A percentile compares a stretch with the other conserved stretches of the same genome.
Evolutionary conservation across 2,329 filamentous ascomycete species (phyloP).

Genomic region (Thielaviopsis ethacetica): DNA sequence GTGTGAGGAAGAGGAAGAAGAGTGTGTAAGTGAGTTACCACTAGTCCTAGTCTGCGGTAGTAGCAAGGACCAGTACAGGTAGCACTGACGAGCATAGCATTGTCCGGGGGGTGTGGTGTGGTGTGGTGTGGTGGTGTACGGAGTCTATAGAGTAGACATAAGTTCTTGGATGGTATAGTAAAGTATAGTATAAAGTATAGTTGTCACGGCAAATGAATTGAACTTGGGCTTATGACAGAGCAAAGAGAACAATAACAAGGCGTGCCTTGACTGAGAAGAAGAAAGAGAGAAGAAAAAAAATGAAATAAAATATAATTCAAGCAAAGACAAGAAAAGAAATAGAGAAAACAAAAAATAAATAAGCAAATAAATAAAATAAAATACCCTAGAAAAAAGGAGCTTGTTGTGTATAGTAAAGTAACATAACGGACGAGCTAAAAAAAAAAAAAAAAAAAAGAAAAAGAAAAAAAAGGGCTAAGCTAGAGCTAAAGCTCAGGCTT

Average conservation of each 20-base stretch:
- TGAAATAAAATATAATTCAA: not conserved
- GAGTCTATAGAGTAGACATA: too few species aligned
- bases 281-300: not conserved
- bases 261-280: not conserved
- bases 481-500: not conserved
- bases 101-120: too few species aligned
- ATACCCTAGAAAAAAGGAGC: not conserved
- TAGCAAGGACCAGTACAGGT: too few species aligned
- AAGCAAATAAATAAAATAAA: not conserved
- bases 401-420: too few species aligned
- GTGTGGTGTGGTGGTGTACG: too few species aligned
- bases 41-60: not conserved
- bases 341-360: too few species aligned
- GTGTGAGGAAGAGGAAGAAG: not conserved
- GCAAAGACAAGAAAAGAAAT: not conserved
- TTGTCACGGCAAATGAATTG: not conserved
- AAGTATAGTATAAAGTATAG: not conserved
- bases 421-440: not conserved
- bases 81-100: too few species aligned
- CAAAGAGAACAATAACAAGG: not conserved
- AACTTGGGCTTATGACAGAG: not conserved
- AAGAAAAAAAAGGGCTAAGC: not conserved
- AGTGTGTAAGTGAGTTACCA: not conserved
- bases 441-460: not conserved
- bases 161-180: too few species aligned